phyloP scores from a whole-genome alignment of 352 stramenopile genomes.

The Globisporangium ultimum region DNA sequence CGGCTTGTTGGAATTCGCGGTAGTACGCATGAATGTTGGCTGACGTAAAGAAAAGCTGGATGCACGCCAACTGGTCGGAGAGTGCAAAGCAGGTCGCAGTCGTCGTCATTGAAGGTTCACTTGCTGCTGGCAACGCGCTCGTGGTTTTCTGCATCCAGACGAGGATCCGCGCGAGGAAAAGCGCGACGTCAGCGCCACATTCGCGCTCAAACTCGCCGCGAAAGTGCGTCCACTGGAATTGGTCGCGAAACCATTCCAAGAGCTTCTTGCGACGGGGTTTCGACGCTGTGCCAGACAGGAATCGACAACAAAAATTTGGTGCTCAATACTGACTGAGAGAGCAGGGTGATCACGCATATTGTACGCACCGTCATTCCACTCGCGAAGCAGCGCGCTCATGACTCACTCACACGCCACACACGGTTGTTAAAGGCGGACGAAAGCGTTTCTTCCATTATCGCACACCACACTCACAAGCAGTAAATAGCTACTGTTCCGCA shows the following conservation, averaged over 20 bases:
- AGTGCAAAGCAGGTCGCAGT: slow-evolving; percentile 21
- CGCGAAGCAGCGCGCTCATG: slow-evolving; percentile 46
- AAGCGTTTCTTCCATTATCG: too few relatives aligned
- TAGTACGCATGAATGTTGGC: slow-evolving; percentile 36
- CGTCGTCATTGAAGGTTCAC: background rate
- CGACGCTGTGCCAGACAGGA: slow-evolving; percentile 26
- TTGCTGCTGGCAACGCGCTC: background rate
- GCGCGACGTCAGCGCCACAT: slow-evolving; percentile 38
- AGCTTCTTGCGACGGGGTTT: slow-evolving; percentile 48
- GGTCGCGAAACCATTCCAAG: slow-evolving; percentile 43
- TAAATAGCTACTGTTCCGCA: too few relatives aligned
- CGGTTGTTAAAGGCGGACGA: too few relatives aligned
- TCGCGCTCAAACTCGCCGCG: slow-evolving; percentile 32
- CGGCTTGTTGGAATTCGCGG: slow-evolving; percentile 48
- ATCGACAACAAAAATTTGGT: background rate
- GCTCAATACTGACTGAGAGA: too few relatives aligned
- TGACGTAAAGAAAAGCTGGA: slow-evolving; percentile 48
- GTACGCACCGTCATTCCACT: slow-evolving; percentile 65
- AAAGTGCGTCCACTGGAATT: slow-evolving; percentile 17
- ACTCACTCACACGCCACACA: too few relatives aligned
- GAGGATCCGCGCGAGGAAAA: slow-evolving; percentile 60
- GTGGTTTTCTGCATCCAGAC: slow-evolving; percentile 64
- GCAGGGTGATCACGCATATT: too few relatives aligned
- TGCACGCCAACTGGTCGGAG: slow-evolving; percentile 40
- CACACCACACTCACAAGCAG: too few relatives aligned